A percentile compares a stretch with the other conserved stretches of the same genome.
Evolutionary conservation across 129 eudicot species (phyloP).

Genomic region (Heracleum sosnowskyi): DNA sequence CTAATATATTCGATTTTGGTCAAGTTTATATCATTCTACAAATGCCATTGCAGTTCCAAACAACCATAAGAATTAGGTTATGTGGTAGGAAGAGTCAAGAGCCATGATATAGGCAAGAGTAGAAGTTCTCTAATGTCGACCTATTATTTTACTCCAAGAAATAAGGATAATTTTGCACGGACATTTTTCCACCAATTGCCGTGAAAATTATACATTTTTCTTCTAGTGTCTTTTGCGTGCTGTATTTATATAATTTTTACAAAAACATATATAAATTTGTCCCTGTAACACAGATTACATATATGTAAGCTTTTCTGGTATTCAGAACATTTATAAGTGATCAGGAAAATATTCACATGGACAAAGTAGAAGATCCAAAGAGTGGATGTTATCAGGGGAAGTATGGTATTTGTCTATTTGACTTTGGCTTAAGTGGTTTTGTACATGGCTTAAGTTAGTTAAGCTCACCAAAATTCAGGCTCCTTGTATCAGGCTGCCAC

Average conservation of each 20-base stretch:
- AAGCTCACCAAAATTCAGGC: too few species aligned
- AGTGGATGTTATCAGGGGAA: constrained; percentile 4
- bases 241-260: too few species aligned
- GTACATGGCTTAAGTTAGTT: neutral
- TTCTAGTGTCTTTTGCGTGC: too few species aligned
- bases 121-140: neutral
- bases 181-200: too few species aligned
- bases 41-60: neutral
- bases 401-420: neutral
- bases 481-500: too few species aligned
- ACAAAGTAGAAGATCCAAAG: constrained; percentile 13
- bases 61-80: neutral
- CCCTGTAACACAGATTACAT: too few species aligned
- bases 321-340: neutral
- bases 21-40: neutral
- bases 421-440: neutral
- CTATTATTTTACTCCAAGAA: too few species aligned
- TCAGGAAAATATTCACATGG: too few species aligned
- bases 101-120: neutral
- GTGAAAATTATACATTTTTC: too few species aligned
- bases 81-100: constrained; percentile 8
- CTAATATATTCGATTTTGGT: neutral
- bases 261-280: too few species aligned
- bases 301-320: neutral
- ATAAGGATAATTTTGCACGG: too few species aligned